Evolutionary conservation across 495 filamentous ascomycete species (phyloP).

Genomic region (Tuber indicum): DNA sequence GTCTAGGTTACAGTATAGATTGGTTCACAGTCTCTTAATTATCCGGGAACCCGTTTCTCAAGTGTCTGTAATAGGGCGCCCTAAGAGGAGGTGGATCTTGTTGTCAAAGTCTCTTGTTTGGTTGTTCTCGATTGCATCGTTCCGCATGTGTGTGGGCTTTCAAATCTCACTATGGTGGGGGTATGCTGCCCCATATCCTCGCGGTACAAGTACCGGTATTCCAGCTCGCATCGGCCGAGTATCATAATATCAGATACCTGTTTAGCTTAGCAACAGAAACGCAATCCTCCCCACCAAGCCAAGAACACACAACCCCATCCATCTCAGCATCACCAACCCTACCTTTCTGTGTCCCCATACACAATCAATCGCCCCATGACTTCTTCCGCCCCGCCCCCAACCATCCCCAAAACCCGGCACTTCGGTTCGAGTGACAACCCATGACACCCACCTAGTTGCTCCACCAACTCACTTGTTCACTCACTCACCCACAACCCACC

Average conservation of each 20-base stretch:
- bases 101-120: too few relatives aligned
- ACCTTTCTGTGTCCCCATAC: neutral
- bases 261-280: neutral
- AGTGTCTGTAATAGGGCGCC: too few relatives aligned
- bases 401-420: neutral
- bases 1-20: too few relatives aligned
- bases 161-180: too few relatives aligned
- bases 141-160: too few relatives aligned
- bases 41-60: too few relatives aligned
- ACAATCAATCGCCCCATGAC: neutral
- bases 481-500: neutral
- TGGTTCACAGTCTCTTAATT: too few relatives aligned
- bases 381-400: neutral
- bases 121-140: too few relatives aligned
- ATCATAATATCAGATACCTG: neutral
- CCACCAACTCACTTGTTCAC: neutral
- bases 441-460: neutral
- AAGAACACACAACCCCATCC: neutral
- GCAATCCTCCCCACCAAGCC: neutral
- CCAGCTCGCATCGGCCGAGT: neutral
- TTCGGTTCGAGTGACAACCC: neutral
- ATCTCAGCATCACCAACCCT: slow-evolving; percentile 1
- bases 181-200: neutral
- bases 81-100: too few relatives aligned
- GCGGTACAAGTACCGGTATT: too few relatives aligned